Evolutionary conservation across 2,329 filamentous ascomycete genomes (phyloP).

Genomic region (Podosphaera fusca): DNA sequence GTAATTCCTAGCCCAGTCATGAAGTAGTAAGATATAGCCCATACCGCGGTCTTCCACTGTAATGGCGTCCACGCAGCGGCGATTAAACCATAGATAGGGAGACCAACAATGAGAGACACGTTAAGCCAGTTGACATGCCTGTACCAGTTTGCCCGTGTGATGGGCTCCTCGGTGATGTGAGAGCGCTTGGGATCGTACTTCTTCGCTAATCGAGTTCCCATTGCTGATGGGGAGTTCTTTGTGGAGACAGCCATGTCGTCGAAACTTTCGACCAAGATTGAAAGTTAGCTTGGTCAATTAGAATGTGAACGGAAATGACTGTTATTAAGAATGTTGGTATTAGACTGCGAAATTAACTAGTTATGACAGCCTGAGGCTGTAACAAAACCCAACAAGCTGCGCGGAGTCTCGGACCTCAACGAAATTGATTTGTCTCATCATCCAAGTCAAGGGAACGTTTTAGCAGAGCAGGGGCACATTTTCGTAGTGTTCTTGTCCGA

Average conservation of each 20-base stretch:
- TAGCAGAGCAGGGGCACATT: background rate
- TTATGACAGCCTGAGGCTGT: background rate
- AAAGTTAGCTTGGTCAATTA: background rate
- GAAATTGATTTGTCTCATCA: background rate
- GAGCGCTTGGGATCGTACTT: constrained; percentile 41
- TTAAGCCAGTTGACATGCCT: constrained; percentile 92
- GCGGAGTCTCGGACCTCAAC: constrained; percentile 1
- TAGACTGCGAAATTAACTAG: background rate
- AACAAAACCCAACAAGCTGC: background rate
- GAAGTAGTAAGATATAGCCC: constrained; percentile 60
- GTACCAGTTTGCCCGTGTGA: constrained; percentile 68
- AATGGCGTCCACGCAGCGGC: constrained; percentile 60
- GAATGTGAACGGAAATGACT: background rate
- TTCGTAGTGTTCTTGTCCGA: background rate
- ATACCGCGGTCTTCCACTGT: constrained; percentile 46
- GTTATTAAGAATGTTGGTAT: background rate
- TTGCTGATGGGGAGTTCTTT: constrained; percentile 11
- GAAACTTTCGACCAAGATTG: background rate
- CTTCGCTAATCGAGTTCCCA: constrained; percentile 16
- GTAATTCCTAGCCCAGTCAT: constrained; percentile 63
- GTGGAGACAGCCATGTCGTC: constrained; percentile 3
- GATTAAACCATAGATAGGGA: constrained; percentile 52
- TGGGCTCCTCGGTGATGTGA: constrained; percentile 64
- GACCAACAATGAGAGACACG: constrained; percentile 52
- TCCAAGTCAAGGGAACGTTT: background rate